These are phyloP conservation scores for Anisodus tanguticus DNA, from an alignment of 257 asterid species.

Conservation along the genomic window DNA sequence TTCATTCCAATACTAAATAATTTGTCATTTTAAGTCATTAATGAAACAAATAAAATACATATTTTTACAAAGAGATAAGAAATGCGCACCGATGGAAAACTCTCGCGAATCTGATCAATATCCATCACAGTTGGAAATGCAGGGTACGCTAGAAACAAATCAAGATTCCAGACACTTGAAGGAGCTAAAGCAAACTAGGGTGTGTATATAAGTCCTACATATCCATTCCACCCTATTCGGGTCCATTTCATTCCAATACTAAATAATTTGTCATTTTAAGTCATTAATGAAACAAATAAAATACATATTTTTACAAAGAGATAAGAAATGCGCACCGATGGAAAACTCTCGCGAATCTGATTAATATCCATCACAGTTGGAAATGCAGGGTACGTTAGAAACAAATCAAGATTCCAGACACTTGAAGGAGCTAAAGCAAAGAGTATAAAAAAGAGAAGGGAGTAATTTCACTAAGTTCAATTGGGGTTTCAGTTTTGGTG, in stretches of 20 bases:
- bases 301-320: background rate
- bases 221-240: background rate
- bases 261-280: background rate
- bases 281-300: background rate
- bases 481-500: constrained; percentile 57
- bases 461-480: constrained; percentile 41
- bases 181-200: background rate
- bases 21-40: background rate
- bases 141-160: constrained; percentile 49
- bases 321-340: constrained; percentile 55
- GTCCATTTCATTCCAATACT: background rate
- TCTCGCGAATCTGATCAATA: constrained; percentile 76
- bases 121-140: constrained; percentile 79
- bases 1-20: background rate
- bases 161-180: background rate
- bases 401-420: background rate
- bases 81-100: constrained; percentile 69
- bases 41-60: background rate
- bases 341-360: constrained; percentile 77
- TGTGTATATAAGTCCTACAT: background rate
- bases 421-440: background rate
- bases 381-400: constrained; percentile 64
- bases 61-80: background rate
- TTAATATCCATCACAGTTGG: constrained; percentile 77
- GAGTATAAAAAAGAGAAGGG: constrained; percentile 10